Percentiles rank a stretch among this genome's conserved stretches.
phyloP scores from a whole-genome alignment of 352 stramenopile species.

The Globisporangium spiculum region DNA sequence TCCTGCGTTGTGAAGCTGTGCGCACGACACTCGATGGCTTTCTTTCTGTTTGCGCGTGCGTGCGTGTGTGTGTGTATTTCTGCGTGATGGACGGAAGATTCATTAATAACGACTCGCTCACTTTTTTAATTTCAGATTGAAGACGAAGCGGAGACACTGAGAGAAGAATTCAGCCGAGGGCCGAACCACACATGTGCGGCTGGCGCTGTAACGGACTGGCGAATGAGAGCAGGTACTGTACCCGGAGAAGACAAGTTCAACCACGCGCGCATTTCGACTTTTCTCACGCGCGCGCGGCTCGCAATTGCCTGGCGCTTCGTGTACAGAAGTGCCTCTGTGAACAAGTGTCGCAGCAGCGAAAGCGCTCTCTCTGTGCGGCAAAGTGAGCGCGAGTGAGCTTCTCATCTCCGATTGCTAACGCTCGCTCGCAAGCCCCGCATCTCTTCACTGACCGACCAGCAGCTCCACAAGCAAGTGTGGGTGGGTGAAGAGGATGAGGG shows the following conservation, averaged over 20 bases:
- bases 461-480: no score
- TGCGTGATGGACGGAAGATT: background rate
- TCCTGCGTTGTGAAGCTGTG: background rate
- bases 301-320: background rate
- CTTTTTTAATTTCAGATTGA: background rate
- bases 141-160: background rate
- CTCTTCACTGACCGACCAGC: background rate
- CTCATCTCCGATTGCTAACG: background rate
- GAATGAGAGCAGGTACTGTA: background rate
- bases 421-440: background rate
- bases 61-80: background rate
- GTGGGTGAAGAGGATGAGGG: background rate
- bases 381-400: background rate
- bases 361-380: background rate
- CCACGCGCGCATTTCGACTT: background rate
- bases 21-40: background rate
- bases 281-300: background rate
- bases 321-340: background rate
- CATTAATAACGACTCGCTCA: background rate
- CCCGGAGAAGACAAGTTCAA: background rate
- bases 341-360: background rate
- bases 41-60: background rate
- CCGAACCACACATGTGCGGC: background rate
- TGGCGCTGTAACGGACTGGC: background rate
- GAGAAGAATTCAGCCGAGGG: background rate